Conservation (phyloP, 345 rosid species). For the Brassica incana region DNA sequence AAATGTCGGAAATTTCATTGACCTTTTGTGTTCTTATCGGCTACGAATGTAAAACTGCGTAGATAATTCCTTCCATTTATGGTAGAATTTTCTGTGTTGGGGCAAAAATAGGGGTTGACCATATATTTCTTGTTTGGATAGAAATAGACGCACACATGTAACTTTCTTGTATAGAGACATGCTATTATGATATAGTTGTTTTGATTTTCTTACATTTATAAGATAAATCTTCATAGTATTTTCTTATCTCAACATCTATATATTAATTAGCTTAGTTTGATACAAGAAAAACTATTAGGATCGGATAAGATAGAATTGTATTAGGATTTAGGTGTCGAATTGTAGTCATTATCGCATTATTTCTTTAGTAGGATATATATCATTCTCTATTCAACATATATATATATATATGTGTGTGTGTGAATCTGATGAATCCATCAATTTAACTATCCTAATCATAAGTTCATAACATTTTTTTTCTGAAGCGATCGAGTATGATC, state of each 20-base stretch:
- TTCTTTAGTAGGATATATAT: no score
- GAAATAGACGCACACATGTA: slow-evolving; percentile 26
- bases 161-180: slow-evolving; percentile 15
- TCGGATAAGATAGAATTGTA: slow-evolving; percentile 10
- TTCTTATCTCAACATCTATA: slow-evolving; percentile 3
- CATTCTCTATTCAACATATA: no score
- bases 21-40: background rate
- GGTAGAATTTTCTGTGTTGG: background rate
- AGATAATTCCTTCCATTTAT: slow-evolving; percentile 13
- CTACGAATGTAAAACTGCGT: background rate
- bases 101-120: slow-evolving; percentile 26
- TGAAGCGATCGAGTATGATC: background rate
- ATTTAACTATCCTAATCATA: background rate
- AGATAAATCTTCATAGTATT: background rate
- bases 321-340: background rate
- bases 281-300: background rate
- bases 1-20: background rate
- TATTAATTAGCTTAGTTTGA: background rate
- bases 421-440: background rate
- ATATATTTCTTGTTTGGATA: slow-evolving; percentile 28
- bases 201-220: background rate
- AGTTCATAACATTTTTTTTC: background rate
- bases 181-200: background rate
- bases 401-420: no score
- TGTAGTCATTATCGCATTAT: no score